Percentiles rank a stretch among this genome's conserved stretches.
Evolutionary conservation across 495 filamentous ascomycete genomes (phyloP).

Genomic region (Neurospora sp.): DNA sequence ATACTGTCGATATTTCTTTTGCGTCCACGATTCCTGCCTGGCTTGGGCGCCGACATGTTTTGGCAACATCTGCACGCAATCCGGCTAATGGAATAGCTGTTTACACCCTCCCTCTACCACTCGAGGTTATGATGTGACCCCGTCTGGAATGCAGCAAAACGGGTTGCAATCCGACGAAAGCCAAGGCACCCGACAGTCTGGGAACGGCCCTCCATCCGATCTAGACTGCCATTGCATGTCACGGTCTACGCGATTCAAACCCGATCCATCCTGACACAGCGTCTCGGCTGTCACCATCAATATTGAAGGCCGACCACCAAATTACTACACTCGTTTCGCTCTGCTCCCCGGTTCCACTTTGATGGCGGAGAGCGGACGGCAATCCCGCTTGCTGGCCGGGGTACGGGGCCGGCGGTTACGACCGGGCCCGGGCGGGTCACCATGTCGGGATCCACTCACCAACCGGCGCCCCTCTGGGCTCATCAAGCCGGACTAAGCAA

Average conservation of each 20-base stretch:
- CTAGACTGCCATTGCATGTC: neutral
- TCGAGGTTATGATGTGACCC: neutral
- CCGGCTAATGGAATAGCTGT: neutral
- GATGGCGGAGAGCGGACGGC: conserved; percentile 41
- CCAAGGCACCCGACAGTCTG: neutral
- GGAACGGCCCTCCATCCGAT: neutral
- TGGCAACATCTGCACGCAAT: neutral
- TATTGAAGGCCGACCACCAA: conserved; percentile 31
- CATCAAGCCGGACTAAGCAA: conserved; percentile 61
- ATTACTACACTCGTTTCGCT: conserved; percentile 45
- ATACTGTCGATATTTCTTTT: no score
- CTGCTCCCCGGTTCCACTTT: conserved; percentile 56
- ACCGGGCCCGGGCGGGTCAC: neutral
- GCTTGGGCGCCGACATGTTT: neutral
- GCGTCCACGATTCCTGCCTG: neutral
- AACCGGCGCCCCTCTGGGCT: conserved; percentile 32
- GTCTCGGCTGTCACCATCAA: neutral
- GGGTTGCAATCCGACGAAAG: neutral
- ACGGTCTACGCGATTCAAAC: neutral
- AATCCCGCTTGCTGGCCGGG: neutral
- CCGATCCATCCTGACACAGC: neutral
- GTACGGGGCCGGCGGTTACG: conserved; percentile 4
- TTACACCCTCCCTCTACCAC: neutral
- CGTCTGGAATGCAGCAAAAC: neutral
- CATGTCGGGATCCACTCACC: neutral